phyloP scores from a whole-genome alignment of 176 grass and related monocot species.

The Juncus effusus region DNA sequence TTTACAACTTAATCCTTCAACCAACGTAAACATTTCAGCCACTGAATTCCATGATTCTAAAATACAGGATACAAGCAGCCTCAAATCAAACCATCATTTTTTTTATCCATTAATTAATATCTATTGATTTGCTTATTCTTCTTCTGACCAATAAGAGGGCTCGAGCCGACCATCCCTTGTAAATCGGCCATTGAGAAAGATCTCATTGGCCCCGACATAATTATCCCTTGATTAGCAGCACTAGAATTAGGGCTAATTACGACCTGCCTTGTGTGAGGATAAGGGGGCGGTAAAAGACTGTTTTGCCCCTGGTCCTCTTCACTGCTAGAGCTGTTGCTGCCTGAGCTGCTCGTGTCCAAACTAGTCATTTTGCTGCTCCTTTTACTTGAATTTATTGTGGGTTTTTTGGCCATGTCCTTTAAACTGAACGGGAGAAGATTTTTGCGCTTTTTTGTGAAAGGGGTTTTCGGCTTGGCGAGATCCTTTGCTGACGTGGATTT shows the following conservation, averaged over 20 bases:
- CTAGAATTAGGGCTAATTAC: slow-evolving; percentile 20
- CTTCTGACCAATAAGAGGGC: slow-evolving; percentile 43
- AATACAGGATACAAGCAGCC: slow-evolving; percentile 15
- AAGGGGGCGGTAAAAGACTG: slow-evolving; percentile 36
- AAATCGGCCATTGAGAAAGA: slow-evolving; percentile 63
- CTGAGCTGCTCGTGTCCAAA: slow-evolving; percentile 55
- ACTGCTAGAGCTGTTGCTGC: slow-evolving; percentile 63
- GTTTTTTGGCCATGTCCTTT: slow-evolving; percentile 49
- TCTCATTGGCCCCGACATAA: slow-evolving; percentile 25
- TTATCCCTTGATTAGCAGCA: slow-evolving; percentile 39
- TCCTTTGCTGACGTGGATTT: slow-evolving; percentile 39
- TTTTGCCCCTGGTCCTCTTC: slow-evolving; percentile 41
- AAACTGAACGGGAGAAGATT: slow-evolving; percentile 60
- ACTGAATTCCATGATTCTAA: slow-evolving; percentile 29
- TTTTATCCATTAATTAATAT: slow-evolving; percentile 18
- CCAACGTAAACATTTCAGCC: slow-evolving; percentile 7
- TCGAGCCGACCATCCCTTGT: slow-evolving; percentile 51
- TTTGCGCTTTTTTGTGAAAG: slow-evolving; percentile 75
- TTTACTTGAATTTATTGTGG: slow-evolving; percentile 30
- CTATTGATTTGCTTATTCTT: slow-evolving; percentile 63
- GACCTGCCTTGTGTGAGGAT: slow-evolving; percentile 38
- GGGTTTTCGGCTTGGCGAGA: slow-evolving; percentile 51
- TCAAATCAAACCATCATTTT: slow-evolving; percentile 1
- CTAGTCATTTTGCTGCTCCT: slow-evolving; percentile 31
- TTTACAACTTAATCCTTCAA: slow-evolving; percentile 14